Evolutionary conservation across 2,329 filamentous ascomycete species (phyloP), one percentile per base, ranked within the genome.

Genomic region (Sporothrix euskadiensis): DNA sequence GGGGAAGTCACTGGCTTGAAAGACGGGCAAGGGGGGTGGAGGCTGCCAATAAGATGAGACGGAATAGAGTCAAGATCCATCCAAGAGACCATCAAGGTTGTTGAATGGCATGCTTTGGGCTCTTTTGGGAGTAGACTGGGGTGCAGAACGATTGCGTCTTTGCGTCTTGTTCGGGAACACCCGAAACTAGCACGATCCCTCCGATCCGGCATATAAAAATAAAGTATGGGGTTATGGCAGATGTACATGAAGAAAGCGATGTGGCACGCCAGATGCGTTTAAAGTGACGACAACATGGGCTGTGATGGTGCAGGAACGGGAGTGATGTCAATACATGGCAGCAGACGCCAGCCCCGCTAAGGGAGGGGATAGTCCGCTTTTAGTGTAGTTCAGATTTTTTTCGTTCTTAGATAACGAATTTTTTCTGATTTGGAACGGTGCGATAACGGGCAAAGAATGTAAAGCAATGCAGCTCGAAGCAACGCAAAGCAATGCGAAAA

Each of bases 81-180:
- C 63, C 35, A 68, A 68, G 44, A 68, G 73, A 61, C 75, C 75
- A 76, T 76, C 74, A 76, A 73, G 75, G 75, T 75, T 73, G 74
- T 49, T 63, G 26, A 57, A 32, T 44, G 54, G 26, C 35, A 44
- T 47, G 39, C 35, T 61, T 52, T 10, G 44, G 30, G 1, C 26
- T 65, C 59, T 35, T 52, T 35, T 61, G n/a, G 54, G 35, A 39
- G 52, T 49, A 44, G 54, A 16, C 26, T 54, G 56, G 52, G 61
- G 5, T 66, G 41, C 61, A 73, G n/a, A 44, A 32, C 12, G 26
- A 54, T 47, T 61, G 54, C 63, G 32, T 70, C 63, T 49, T 52
- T 61, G 54, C 63, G 22, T 70, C 57, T 49, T 52, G 49, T 26
- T 68, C 74, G 73, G 75, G 71, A 76, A 44, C 26, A 70, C 35